These are phyloP conservation scores for Priceomyces medius DNA, from an alignment of 805 yeast genomes.

Conservation along the genomic window DNA sequence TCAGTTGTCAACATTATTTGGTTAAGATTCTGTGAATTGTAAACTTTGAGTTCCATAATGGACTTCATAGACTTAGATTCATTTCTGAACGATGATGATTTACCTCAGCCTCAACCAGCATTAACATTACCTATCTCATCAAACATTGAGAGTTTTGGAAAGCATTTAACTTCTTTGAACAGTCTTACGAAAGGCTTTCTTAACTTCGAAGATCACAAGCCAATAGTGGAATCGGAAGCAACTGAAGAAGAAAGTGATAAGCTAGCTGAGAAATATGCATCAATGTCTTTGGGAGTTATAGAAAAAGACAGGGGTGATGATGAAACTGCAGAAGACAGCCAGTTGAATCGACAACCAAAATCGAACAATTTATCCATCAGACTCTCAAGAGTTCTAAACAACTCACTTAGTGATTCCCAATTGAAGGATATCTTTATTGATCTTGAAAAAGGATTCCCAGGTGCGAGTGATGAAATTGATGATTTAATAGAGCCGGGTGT, in stretches of 20 bases:
- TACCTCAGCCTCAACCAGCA: slow-evolving; percentile 46
- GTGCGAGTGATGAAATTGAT: slow-evolving; percentile 22
- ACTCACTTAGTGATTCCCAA: slow-evolving; percentile 38
- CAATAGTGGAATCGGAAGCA: slow-evolving; percentile 3
- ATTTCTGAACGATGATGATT: slow-evolving; percentile 23
- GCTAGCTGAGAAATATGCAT: slow-evolving; percentile 50
- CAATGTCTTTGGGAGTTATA: slow-evolving; percentile 41
- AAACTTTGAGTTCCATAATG: slow-evolving; percentile 21
- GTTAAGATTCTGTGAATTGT: background rate
- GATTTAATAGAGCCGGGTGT: slow-evolving; percentile 47
- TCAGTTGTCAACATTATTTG: background rate
- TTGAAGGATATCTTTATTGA: slow-evolving; percentile 33
- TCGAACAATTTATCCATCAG: slow-evolving; percentile 38
- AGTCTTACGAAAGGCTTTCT: slow-evolving; percentile 30
- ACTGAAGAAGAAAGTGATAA: slow-evolving; percentile 8
- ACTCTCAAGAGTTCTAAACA: slow-evolving; percentile 49
- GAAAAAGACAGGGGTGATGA: slow-evolving; percentile 12
- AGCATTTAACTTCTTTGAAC: slow-evolving; percentile 33
- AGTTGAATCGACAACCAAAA: background rate
- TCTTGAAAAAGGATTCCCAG: slow-evolving; percentile 29
- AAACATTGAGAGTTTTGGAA: slow-evolving; percentile 36
- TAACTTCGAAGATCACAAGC: slow-evolving; percentile 17
- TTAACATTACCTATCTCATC: slow-evolving; percentile 38
- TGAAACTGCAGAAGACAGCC: background rate
- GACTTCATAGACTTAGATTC: slow-evolving; percentile 43